Evolutionary conservation across 441 rosid species (phyloP).

Genomic region (Arabidopsis lyrata): DNA sequence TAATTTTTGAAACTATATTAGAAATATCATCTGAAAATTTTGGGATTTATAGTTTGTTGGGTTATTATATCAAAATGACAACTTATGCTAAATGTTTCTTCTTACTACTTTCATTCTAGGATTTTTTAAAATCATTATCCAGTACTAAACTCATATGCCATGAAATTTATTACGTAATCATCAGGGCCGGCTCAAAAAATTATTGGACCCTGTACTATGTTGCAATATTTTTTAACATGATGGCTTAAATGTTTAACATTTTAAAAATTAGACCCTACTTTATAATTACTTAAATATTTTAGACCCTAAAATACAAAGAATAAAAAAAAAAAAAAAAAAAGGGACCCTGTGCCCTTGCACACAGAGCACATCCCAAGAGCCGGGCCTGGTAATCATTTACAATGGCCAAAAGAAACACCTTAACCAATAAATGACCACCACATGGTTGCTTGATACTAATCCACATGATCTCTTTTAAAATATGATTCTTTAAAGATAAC

Average conservation of each 20-base stretch:
- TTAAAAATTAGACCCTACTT: no score
- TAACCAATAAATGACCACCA: background rate
- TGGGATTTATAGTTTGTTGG: background rate
- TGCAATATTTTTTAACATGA: no score
- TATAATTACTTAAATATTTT: no score
- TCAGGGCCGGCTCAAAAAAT: no score
- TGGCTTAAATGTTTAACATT: no score
- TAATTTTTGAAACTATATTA: background rate
- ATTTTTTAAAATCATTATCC: background rate
- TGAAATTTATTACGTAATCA: background rate
- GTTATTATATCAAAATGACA: slow-evolving; percentile 17
- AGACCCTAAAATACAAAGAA: no score
- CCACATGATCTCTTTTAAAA: background rate
- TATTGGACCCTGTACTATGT: no score
- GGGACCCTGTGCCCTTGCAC: no score
- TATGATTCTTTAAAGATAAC: background rate
- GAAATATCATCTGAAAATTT: background rate
- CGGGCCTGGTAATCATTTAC: background rate
- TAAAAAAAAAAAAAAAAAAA: no score
- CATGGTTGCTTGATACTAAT: slow-evolving; percentile 6
- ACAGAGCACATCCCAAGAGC: no score
- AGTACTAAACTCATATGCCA: background rate
- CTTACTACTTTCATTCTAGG: background rate
- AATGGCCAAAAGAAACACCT: background rate
- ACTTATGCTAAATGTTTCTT: slow-evolving; percentile 16